Conservation (phyloP, 345 rosid genomes). For the Carallia pectinifolia region DNA sequence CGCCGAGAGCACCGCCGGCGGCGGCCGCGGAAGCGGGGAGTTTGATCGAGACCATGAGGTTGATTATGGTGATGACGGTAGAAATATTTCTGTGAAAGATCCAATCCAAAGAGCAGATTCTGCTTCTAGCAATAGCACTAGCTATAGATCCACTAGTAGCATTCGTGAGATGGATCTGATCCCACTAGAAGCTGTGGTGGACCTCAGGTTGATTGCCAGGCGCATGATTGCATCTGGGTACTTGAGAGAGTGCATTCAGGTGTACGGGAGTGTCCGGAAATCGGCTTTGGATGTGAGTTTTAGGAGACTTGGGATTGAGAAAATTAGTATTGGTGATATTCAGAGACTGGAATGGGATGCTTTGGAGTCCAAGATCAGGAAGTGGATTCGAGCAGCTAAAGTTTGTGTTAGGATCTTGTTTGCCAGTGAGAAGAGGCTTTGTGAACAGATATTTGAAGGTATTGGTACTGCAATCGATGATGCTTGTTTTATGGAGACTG, state of each 20-base stretch:
- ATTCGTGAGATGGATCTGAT: constrained; percentile 86
- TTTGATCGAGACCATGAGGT: constrained; percentile 7
- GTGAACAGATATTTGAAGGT: constrained; percentile 76
- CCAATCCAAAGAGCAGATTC: constrained; percentile 22
- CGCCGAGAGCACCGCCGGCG: neutral
- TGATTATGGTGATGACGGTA: neutral
- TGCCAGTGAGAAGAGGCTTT: constrained; percentile 79
- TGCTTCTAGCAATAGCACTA: constrained; percentile 7
- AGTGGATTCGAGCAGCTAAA: constrained; percentile 89
- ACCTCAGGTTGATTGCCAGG: constrained; percentile 67
- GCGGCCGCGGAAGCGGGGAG: neutral
- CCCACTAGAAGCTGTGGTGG: constrained; percentile 60
- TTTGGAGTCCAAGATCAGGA: constrained; percentile 76
- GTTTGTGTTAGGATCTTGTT: constrained; percentile 71
- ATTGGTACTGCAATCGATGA: constrained; percentile 65
- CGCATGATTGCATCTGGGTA: constrained; percentile 80
- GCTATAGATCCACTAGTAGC: constrained; percentile 77
- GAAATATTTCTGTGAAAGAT: constrained; percentile 4
- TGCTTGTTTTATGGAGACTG: constrained; percentile 83
- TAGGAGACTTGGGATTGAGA: constrained; percentile 74
- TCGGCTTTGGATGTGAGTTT: constrained; percentile 78
- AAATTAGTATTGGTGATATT: constrained; percentile 83
- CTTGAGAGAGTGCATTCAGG: constrained; percentile 87
- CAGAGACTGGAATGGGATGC: constrained; percentile 87
- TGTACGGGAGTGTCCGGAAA: constrained; percentile 81